Evolutionary conservation across 73 alveolate species (phyloP), one percentile per base, ranked within the genome.

Genomic region (Effrenium voratum): DNA sequence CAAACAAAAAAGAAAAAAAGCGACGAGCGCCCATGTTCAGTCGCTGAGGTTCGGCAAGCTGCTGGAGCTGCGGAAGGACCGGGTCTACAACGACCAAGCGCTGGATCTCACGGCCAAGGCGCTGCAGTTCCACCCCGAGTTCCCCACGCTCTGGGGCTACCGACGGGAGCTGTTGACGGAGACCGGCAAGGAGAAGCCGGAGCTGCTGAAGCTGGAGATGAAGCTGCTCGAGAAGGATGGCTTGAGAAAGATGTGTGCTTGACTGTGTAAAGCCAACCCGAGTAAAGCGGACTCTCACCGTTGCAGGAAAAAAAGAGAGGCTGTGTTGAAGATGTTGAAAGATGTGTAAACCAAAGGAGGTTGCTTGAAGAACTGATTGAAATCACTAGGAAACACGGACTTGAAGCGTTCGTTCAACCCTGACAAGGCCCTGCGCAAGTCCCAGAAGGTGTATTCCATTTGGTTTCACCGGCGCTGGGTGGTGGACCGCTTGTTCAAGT

Each of bases 401-500:
- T 99, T 40, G 99, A 99, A 28, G 97, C 83, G 88, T 82, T 52
- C n/a, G n/a, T n/a, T n/a, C n/a, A n/a, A n/a, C n/a, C n/a, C n/a
- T n/a, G n/a, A n/a, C n/a, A n/a, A n/a, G 49, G 97, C 99, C 28
- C 98, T 99, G 95, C 98, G 98, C 98, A 92, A 60, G 50, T 98
- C 99, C 57, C 99, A 99, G 50, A 99, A 99, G 93, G 99, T 99
- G 73, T 99, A 99, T 85, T 98, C 99, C 76, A 99, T 99, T 52
- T 99, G 99, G 99, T 99, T 96, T 93, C 99, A 99, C 94, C 93
- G 99, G 59, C 84, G 98, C 87, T 99, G 99, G 99, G 98, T 99
- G 45, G 93, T 99, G 45, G 98, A 96, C 36, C 99, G 98, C 93
- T 99, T 99, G 72, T 68, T 99, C 40, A 98, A 91, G 80, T 92